A percentile compares a stretch with the other conserved stretches of the same genome.
phyloP scores from a whole-genome alignment of 148 eudicot genomes.

The Selenicereus undatus region DNA sequence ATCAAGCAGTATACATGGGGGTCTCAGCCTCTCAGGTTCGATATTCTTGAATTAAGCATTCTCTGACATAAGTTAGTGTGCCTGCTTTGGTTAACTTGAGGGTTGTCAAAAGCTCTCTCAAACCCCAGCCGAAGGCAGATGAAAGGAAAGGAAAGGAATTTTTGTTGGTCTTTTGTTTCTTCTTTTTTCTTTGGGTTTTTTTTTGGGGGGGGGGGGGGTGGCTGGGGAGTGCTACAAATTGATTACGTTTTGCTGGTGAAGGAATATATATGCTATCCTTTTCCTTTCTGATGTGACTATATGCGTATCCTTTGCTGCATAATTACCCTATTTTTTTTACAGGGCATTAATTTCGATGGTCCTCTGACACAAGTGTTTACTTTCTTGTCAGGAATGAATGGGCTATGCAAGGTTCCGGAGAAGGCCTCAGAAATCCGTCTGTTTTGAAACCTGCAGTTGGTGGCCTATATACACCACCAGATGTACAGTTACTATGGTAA shows the following conservation, averaged over 20 bases:
- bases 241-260: not conserved
- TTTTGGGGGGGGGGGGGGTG: not conserved
- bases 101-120: too few species aligned
- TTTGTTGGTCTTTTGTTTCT: too few species aligned
- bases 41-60: not conserved
- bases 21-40: not conserved
- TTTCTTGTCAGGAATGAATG: constrained; percentile 62
- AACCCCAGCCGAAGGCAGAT: not conserved
- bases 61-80: too few species aligned
- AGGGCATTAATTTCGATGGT: not conserved
- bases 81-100: too few species aligned
- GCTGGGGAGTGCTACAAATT: not conserved
- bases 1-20: not conserved
- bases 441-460: constrained; percentile 56
- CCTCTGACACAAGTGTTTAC: not conserved
- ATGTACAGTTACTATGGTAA: constrained; percentile 95
- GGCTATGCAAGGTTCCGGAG: constrained; percentile 47
- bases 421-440: constrained; percentile 50
- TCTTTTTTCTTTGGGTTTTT: too few species aligned
- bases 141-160: not conserved
- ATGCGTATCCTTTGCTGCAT: not conserved
- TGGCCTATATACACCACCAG: constrained; percentile 72
- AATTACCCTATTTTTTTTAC: not conserved
- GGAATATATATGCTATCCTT: not conserved
- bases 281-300: not conserved